Evolutionary conservation across 306 rosid species (phyloP).

Genomic region (Rubus parviflorus): DNA sequence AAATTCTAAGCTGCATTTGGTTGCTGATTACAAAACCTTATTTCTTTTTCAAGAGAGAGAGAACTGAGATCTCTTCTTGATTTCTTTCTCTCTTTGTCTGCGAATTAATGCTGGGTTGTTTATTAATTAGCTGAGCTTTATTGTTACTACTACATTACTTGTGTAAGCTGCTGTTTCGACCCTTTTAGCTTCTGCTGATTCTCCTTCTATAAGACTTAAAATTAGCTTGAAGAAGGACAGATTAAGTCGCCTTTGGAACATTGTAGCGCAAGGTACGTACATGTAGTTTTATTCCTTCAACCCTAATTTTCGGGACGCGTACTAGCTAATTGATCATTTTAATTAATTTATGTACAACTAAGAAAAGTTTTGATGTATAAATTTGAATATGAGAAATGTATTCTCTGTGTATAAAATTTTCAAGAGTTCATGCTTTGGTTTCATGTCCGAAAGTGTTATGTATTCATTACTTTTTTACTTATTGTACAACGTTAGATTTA

Average conservation of each 20-base stretch:
- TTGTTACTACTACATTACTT: background rate
- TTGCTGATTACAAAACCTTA: background rate
- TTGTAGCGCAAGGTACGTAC: background rate
- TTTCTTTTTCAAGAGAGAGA: constrained; percentile 20
- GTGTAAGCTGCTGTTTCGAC: constrained; percentile 15
- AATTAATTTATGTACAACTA: too few species aligned
- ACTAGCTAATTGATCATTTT: background rate
- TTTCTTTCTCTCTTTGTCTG: constrained; percentile 30
- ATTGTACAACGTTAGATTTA: background rate
- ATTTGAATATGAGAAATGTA: background rate
- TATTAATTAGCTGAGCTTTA: constrained; percentile 8
- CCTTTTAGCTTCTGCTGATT: background rate
- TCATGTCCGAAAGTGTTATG: background rate
- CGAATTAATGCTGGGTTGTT: constrained; percentile 29
- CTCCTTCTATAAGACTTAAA: background rate
- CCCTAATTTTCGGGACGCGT: background rate
- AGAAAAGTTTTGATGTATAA: too few species aligned
- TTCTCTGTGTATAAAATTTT: background rate
- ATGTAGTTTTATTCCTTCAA: background rate
- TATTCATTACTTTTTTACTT: background rate
- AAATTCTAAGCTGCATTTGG: background rate
- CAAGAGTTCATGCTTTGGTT: background rate
- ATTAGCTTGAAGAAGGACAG: background rate
- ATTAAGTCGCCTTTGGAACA: background rate
- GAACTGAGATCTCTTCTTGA: constrained; percentile 24